Conservation (phyloP, 164 flowering plant genomes). For the grape (Vitis vinifera) region DNA sequence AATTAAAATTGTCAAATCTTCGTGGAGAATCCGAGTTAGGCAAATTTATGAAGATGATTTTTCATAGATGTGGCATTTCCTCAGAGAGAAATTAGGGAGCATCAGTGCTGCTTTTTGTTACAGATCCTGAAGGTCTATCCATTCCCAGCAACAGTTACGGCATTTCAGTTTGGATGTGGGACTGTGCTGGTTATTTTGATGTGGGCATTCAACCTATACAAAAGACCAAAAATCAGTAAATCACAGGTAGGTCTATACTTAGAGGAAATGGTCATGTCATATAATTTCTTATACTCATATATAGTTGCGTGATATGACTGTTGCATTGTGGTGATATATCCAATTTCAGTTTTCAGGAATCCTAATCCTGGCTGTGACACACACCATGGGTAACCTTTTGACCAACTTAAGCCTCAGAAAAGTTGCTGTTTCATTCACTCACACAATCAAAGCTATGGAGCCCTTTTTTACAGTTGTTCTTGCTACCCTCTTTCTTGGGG, state of each 20-base stretch:
- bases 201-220: conserved; percentile 46
- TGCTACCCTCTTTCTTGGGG: conserved; percentile 41
- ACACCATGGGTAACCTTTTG: conserved; percentile 54
- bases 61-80: too few relatives aligned
- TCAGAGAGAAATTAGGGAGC: too few relatives aligned
- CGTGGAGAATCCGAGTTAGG: too few relatives aligned
- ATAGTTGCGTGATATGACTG: not conserved
- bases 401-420: conserved; percentile 55
- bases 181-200: conserved; percentile 31
- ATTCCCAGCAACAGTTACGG: conserved; percentile 55
- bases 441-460: conserved; percentile 65
- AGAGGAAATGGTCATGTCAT: not conserved
- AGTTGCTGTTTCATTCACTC: conserved; percentile 61
- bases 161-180: conserved; percentile 51
- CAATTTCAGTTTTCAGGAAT: conserved; percentile 39
- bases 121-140: conserved; percentile 59
- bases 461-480: conserved; percentile 58
- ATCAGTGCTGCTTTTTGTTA: not conserved
- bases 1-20: too few relatives aligned
- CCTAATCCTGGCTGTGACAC: conserved; percentile 43
- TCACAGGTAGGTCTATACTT: conserved; percentile 38
- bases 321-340: not conserved
- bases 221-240: conserved; percentile 39
- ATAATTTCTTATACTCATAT: too few relatives aligned
- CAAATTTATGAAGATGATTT: too few relatives aligned